Percentiles rank a stretch among this genome's conserved stretches.
Conservation (phyloP, 306 rosid species). For the Prunus davidiana region DNA sequence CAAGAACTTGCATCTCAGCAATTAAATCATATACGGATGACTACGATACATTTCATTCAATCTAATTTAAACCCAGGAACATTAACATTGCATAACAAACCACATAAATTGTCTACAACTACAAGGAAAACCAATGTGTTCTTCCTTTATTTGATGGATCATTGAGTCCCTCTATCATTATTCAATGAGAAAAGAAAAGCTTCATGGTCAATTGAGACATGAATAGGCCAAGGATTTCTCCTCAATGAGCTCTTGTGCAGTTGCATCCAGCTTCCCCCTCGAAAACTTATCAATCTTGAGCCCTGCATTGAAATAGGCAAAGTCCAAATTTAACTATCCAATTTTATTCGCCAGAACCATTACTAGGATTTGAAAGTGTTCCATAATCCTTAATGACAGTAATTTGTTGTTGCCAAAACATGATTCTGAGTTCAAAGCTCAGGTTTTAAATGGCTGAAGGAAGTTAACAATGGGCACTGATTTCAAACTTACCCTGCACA, state of each 20-base stretch:
- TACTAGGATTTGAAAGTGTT: neutral
- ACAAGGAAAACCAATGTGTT: too few relatives aligned
- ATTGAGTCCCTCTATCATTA: too few relatives aligned
- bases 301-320: constrained; percentile 40
- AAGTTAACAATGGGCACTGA: neutral
- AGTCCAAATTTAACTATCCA: neutral
- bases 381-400: neutral
- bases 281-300: constrained; percentile 72
- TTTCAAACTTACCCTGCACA: constrained; percentile 51
- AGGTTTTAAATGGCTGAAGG: neutral
- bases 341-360: neutral
- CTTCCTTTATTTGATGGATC: too few relatives aligned
- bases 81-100: too few relatives aligned
- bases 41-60: too few relatives aligned
- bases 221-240: too few relatives aligned
- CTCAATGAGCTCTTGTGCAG: too few relatives aligned
- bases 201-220: too few relatives aligned
- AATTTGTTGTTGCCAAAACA: neutral
- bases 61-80: neutral
- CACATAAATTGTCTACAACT: too few relatives aligned
- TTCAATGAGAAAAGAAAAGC: too few relatives aligned
- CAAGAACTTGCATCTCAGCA: too few relatives aligned
- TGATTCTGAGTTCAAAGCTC: neutral
- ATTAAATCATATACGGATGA: too few relatives aligned
- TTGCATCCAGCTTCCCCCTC: constrained; percentile 72